Percentiles rank a stretch among this genome's conserved stretches.
Evolutionary conservation across 2,329 filamentous ascomycete genomes (phyloP).

Genomic region (Cladophialophora immunda): DNA sequence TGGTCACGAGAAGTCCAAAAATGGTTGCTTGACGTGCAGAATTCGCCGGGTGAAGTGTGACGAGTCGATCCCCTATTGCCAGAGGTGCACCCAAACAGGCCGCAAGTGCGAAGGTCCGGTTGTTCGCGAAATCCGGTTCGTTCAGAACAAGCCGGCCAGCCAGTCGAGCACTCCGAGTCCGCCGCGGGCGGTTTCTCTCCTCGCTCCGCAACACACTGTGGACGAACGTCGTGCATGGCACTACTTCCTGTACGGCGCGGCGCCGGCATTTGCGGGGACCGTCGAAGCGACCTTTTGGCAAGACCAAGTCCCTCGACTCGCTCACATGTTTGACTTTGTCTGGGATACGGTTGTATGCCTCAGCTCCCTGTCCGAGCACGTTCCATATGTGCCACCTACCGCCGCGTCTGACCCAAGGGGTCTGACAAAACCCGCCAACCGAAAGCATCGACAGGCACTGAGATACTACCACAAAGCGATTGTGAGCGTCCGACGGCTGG

Average conservation of each 20-base stretch:
- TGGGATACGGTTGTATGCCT: conserved; percentile 34
- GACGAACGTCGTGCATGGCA: conserved; percentile 36
- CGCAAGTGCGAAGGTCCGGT: conserved; percentile 34
- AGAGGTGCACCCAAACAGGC: conserved; percentile 32
- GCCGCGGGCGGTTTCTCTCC: conserved; percentile 22
- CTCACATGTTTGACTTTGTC: conserved; percentile 31
- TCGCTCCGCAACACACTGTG: conserved; percentile 23
- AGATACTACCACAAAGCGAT: conserved; percentile 35
- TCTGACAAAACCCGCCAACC: conserved; percentile 17
- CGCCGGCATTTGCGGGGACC: conserved; percentile 30
- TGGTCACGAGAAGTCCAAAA: conserved; percentile 32
- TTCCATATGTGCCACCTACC: conserved; percentile 19
- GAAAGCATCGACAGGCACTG: conserved; percentile 30
- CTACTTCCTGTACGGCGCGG: conserved; percentile 28
- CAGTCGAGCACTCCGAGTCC: conserved; percentile 26
- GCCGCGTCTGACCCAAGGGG: conserved; percentile 11
- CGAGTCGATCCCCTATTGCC: conserved; percentile 35
- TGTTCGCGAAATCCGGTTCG: conserved; percentile 27
- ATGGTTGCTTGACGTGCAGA: conserved; percentile 37
- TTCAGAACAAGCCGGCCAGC: conserved; percentile 15
- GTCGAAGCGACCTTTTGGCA: conserved; percentile 35
- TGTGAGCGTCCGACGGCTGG: conserved; percentile 21
- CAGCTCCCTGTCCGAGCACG: conserved; percentile 31
- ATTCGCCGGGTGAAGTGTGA: conserved; percentile 36
- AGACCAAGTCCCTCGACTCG: conserved; percentile 31